Conservation (phyloP, 2,329 filamentous ascomycete genomes). For the Pleoardoris graminearum region DNA sequence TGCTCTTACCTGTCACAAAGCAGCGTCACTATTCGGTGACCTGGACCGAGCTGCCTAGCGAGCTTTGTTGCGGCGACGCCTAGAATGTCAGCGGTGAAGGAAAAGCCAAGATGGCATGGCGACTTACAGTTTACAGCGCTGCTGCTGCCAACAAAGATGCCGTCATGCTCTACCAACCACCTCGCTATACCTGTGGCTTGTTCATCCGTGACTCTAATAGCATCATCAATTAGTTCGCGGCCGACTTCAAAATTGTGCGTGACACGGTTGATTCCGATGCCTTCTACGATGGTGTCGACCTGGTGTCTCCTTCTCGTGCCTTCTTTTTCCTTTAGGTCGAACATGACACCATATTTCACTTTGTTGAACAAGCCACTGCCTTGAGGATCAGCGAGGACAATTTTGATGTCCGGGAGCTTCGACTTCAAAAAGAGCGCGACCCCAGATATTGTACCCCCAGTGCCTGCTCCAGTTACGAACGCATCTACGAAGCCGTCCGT, state of each 20-base stretch:
- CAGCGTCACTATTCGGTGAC: conserved; percentile 73
- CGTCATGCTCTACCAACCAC: conserved; percentile 94
- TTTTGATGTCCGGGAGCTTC: conserved; percentile 61
- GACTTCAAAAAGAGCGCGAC: conserved; percentile 84
- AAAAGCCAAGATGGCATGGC: conserved; percentile 3
- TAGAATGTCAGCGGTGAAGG: conserved; percentile 23
- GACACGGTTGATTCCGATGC: conserved; percentile 92
- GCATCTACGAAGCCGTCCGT: conserved; percentile 75
- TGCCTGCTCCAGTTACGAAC: conserved; percentile 92
- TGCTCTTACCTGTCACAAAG: conserved; percentile 65
- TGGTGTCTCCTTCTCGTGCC: conserved; percentile 87
- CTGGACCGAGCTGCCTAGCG: conserved; percentile 66
- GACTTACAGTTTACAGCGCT: conserved; percentile 88
- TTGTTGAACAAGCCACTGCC: conserved; percentile 93
- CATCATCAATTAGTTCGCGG: conserved; percentile 83
- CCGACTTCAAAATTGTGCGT: conserved; percentile 92
- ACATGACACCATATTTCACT: conserved; percentile 93
- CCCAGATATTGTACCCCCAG: conserved; percentile 89
- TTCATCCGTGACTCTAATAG: conserved; percentile 81
- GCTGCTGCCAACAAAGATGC: conserved; percentile 91
- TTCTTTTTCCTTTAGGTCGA: conserved; percentile 83
- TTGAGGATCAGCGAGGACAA: conserved; percentile 91
- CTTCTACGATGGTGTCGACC: conserved; percentile 94
- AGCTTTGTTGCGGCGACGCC: conserved; percentile 71
- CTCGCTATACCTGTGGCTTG: conserved; percentile 94